Percentiles rank a stretch among this genome's conserved stretches.
Evolutionary conservation across 495 filamentous ascomycete species (phyloP).

Genomic region (Penicillium diatomitis): DNA sequence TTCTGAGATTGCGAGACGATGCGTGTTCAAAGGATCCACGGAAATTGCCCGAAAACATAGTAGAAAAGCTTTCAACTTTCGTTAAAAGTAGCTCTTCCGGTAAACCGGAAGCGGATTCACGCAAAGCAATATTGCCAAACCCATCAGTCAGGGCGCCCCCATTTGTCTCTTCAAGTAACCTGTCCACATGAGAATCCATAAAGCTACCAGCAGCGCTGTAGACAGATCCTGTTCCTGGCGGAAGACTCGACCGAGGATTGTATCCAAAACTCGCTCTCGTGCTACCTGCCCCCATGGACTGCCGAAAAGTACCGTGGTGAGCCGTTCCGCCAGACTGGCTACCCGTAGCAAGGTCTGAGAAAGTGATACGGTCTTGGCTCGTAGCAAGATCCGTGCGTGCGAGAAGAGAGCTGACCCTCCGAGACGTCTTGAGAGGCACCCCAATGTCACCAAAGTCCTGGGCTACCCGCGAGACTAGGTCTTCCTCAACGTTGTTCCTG

Average conservation of each 20-base stretch:
- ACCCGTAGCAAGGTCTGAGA: conserved; percentile 55
- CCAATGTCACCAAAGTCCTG: conserved; percentile 64
- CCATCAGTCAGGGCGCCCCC: conserved; percentile 54
- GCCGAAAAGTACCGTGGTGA: conserved; percentile 48
- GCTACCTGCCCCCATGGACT: conserved; percentile 67
- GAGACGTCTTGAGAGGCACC: conserved; percentile 61
- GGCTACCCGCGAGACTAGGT: conserved; percentile 65
- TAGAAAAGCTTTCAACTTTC: conserved; percentile 61
- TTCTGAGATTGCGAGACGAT: conserved; percentile 40
- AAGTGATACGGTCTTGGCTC: conserved; percentile 63
- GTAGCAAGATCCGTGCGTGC: conserved; percentile 82
- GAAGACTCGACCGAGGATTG: conserved; percentile 33
- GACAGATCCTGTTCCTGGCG: conserved; percentile 32
- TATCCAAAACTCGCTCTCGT: conserved; percentile 51
- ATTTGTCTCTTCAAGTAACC: conserved; percentile 62
- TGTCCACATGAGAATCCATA: conserved; percentile 60
- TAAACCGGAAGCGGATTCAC: conserved; percentile 60
- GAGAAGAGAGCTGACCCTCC: conserved; percentile 85
- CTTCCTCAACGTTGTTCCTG: conserved; percentile 38
- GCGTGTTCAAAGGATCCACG: conserved; percentile 41
- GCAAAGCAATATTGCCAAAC: conserved; percentile 60
- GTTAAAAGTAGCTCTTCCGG: conserved; percentile 64
- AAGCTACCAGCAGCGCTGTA: conserved; percentile 44
- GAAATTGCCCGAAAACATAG: conserved; percentile 49
- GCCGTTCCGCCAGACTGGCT: conserved; percentile 36